Conservation (phyloP, 2,329 filamentous ascomycete genomes). For the Calonectria naviculata region DNA sequence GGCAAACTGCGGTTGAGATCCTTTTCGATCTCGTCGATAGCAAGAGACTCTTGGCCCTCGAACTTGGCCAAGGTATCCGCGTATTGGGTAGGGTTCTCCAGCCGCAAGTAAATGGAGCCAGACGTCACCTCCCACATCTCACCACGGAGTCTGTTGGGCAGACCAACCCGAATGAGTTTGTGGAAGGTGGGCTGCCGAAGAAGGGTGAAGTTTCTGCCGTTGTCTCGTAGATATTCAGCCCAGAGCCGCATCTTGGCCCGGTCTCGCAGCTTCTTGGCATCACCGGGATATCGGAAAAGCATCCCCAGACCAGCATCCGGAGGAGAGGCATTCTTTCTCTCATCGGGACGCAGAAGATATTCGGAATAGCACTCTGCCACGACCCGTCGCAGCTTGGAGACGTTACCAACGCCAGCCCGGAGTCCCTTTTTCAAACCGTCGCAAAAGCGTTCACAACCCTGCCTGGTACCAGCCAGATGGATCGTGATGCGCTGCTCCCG, state of each 20-base stretch:
- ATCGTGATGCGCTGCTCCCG: slow-evolving; percentile 89
- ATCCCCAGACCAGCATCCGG: slow-evolving; percentile 96
- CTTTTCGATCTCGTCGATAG: slow-evolving; percentile 99
- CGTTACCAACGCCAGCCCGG: slow-evolving; percentile 86
- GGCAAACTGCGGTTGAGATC: slow-evolving; percentile 96
- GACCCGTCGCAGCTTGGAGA: slow-evolving; percentile 84
- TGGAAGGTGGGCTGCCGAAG: slow-evolving; percentile 97
- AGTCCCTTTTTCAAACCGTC: slow-evolving; percentile 94
- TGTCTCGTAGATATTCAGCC: slow-evolving; percentile 96
- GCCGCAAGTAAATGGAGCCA: slow-evolving; percentile 87
- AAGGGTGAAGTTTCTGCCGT: slow-evolving; percentile 91
- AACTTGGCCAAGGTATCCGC: slow-evolving; percentile 86
- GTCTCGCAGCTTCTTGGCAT: slow-evolving; percentile 92
- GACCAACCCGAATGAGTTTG: slow-evolving; percentile 93
- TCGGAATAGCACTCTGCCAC: slow-evolving; percentile 92
- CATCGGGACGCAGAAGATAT: slow-evolving; percentile 75
- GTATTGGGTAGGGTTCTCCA: slow-evolving; percentile 88
- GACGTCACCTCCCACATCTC: slow-evolving; percentile 97
- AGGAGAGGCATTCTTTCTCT: slow-evolving; percentile 64
- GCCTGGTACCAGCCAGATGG: slow-evolving; percentile 88
- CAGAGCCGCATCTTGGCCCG: slow-evolving; percentile 97
- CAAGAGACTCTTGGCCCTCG: slow-evolving; percentile 87
- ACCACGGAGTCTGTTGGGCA: slow-evolving; percentile 91
- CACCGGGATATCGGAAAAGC: slow-evolving; percentile 93
- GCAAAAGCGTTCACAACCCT: slow-evolving; percentile 94